These are phyloP conservation scores for Gymnopilus dilepis DNA, from an alignment of 768 basidiomycete species.

Conservation along the genomic window DNA sequence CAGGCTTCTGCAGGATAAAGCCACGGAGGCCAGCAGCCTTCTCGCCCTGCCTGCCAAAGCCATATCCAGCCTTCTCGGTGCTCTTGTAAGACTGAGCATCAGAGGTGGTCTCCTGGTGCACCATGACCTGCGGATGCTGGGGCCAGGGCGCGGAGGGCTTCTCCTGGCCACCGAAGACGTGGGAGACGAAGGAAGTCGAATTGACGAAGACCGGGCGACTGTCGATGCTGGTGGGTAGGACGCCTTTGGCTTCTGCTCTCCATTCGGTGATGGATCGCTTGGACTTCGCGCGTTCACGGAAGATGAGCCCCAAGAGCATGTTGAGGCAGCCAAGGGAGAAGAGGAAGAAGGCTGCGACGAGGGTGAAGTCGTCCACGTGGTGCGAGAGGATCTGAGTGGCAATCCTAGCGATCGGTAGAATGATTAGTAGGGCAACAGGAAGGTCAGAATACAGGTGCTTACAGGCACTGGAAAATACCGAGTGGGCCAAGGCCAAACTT, in stretches of 20 bases:
- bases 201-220: constrained; percentile 40
- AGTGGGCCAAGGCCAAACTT: constrained; percentile 87
- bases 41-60: constrained; percentile 85
- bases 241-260: constrained; percentile 61
- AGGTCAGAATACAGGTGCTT: constrained; percentile 31
- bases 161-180: constrained; percentile 29
- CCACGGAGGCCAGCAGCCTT: constrained; percentile 76
- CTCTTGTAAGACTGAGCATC: constrained; percentile 36
- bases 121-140: constrained; percentile 19
- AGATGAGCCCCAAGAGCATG: constrained; percentile 81
- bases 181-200: constrained; percentile 39
- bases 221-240: constrained; percentile 53
- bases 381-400: constrained; percentile 76
- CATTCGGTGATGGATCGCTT: constrained; percentile 72
- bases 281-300: constrained; percentile 68
- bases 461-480: constrained; percentile 88
- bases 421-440: not conserved
- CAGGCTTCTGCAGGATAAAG: constrained; percentile 36
- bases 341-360: constrained; percentile 86
- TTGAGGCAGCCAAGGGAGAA: constrained; percentile 86
- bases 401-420: constrained; percentile 43
- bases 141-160: constrained; percentile 12
- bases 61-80: constrained; percentile 55
- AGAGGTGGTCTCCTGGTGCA: constrained; percentile 31
- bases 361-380: constrained; percentile 81